These are phyloP conservation scores for Pseudozyma sp. DNA, from an alignment of 1,284 basidiomycete species.

Conservation along the genomic window DNA sequence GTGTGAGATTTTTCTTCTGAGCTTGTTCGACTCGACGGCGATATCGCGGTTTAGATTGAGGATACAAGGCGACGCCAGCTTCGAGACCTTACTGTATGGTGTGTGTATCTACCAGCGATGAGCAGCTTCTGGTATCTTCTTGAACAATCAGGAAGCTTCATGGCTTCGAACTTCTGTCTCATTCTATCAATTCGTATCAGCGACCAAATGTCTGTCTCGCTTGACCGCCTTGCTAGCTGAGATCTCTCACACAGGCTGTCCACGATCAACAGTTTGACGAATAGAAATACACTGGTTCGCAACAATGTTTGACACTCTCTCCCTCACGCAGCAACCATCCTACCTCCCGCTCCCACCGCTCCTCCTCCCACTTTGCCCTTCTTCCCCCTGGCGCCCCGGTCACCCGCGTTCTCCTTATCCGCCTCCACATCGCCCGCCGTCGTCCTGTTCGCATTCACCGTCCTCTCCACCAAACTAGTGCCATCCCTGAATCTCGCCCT, in stretches of 20 bases:
- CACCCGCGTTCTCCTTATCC: conserved; percentile 38
- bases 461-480: conserved; percentile 83
- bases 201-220: too few relatives aligned
- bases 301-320: background rate
- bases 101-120: too few relatives aligned
- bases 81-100: too few relatives aligned
- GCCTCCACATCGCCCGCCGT: conserved; percentile 17
- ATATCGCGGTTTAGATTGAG: conserved; percentile 1
- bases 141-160: too few relatives aligned
- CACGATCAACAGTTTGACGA: background rate
- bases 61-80: too few relatives aligned
- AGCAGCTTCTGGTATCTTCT: background rate
- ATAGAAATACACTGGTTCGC: conserved; percentile 24
- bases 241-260: background rate
- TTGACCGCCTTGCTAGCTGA: too few relatives aligned
- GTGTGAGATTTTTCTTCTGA: background rate
- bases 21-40: background rate
- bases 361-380: conserved; percentile 13
- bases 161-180: too few relatives aligned
- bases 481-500: conserved; percentile 90
- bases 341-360: conserved; percentile 1
- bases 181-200: too few relatives aligned
- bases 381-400: conserved; percentile 10
- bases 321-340: conserved; percentile 21
- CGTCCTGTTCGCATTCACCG: conserved; percentile 48